Evolutionary conservation across 805 yeast genomes (phyloP).

Genomic region (Candida ovalis): DNA sequence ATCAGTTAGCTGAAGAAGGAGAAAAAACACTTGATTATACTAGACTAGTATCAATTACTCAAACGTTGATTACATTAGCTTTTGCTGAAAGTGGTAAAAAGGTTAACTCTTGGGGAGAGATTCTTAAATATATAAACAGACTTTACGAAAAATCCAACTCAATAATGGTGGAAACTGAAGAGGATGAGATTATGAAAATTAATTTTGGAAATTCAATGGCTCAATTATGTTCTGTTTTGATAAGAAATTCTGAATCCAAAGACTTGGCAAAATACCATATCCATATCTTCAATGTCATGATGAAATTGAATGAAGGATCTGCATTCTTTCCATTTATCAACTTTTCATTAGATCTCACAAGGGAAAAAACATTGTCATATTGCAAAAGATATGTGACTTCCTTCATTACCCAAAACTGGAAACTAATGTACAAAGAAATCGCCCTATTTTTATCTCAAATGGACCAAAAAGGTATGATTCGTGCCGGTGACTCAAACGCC

Average conservation of each 20-base stretch:
- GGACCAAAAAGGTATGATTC: conserved; percentile 24
- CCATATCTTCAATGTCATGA: conserved; percentile 38
- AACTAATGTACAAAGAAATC: conserved; percentile 31
- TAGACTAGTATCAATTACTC: conserved; percentile 31
- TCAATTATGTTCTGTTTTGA: conserved; percentile 44
- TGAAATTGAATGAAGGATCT: conserved; percentile 31
- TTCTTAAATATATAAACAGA: conserved; percentile 15
- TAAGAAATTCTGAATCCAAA: conserved; percentile 48
- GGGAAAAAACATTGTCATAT: conserved; percentile 43
- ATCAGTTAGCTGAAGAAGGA: conserved; percentile 8
- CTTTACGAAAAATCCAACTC: conserved; percentile 8
- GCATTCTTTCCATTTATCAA: conserved; percentile 47
- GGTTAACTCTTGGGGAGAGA: conserved; percentile 47
- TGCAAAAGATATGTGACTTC: conserved; percentile 45
- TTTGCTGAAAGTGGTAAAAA: conserved; percentile 73
- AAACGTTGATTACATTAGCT: conserved; percentile 43
- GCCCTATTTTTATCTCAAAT: conserved; percentile 41
- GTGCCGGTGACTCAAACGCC: conserved; percentile 3
- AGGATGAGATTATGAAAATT: conserved; percentile 5
- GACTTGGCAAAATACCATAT: conserved; percentile 46
- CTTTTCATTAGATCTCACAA: conserved; percentile 37
- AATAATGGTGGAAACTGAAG: conserved; percentile 7
- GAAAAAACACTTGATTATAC: conserved; percentile 8
- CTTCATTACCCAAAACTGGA: conserved; percentile 43
- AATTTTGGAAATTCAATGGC: conserved; percentile 31